Conservation (phyloP, 2,329 filamentous ascomycete genomes). For the Beauveria rudraprayagi region DNA sequence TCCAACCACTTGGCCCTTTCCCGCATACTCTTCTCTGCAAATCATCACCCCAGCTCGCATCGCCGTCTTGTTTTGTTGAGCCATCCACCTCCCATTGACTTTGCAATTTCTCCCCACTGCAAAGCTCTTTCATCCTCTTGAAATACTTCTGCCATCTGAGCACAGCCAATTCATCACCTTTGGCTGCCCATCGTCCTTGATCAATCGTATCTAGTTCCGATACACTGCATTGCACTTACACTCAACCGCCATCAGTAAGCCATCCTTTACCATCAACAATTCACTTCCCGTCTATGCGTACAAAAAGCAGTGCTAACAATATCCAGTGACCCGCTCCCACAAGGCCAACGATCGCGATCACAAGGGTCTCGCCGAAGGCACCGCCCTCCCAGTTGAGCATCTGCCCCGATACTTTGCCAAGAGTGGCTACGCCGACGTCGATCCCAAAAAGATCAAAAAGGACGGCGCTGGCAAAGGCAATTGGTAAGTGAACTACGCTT, state of each 20-base stretch:
- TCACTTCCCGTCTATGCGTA: background rate
- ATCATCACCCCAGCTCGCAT: background rate
- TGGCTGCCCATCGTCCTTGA: background rate
- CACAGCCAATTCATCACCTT: background rate
- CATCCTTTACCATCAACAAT: background rate
- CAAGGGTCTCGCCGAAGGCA: conserved; percentile 67
- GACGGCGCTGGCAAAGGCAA: conserved; percentile 88
- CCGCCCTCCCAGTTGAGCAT: conserved; percentile 59
- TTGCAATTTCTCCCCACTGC: background rate
- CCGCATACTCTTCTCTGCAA: background rate
- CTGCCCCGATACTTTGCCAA: conserved; percentile 93
- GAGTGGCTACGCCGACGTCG: conserved; percentile 67
- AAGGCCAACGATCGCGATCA: conserved; percentile 94
- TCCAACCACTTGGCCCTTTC: background rate
- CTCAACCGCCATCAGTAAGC: background rate
- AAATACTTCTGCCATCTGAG: background rate
- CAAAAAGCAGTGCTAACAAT: background rate
- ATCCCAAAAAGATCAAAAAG: conserved; percentile 96
- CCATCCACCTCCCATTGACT: background rate
- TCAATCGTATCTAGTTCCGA: background rate
- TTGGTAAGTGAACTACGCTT: conserved; percentile 55
- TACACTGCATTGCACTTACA: background rate
- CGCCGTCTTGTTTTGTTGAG: background rate
- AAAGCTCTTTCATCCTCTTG: background rate
- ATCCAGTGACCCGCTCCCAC: conserved; percentile 92